Evolutionary conservation across 192 early-diverging fungal species (phyloP).

Genomic region (Paraglomus brasilianum): DNA sequence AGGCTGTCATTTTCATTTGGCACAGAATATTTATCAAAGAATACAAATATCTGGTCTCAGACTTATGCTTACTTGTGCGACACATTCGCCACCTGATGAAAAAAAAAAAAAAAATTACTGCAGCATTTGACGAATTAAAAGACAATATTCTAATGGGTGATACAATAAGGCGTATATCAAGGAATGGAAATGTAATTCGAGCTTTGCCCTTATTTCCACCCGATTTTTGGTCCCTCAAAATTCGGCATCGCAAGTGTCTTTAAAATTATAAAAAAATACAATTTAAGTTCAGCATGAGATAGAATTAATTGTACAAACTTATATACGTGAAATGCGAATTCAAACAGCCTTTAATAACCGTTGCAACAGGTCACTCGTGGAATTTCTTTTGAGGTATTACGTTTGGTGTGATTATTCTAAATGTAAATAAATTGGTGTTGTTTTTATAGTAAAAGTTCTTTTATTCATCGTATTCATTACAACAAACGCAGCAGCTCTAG

Average conservation of each 20-base stretch:
- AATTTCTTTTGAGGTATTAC: no score
- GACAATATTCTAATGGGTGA: not conserved
- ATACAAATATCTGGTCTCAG: not conserved
- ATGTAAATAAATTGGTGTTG: no score
- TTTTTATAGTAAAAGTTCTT: no score
- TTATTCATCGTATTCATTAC: no score
- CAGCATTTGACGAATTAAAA: constrained; percentile 5
- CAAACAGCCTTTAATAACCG: constrained; percentile 12
- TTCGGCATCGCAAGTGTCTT: constrained; percentile 4
- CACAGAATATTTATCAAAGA: not conserved
- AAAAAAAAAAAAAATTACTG: no score
- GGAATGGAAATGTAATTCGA: not conserved
- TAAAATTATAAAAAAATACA: not conserved
- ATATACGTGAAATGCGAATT: not conserved
- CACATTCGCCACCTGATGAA: not conserved
- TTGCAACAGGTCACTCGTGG: not conserved
- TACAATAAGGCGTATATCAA: not conserved
- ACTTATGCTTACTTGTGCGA: not conserved
- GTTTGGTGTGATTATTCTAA: no score
- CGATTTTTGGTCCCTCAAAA: not conserved
- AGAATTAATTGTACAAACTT: not conserved
- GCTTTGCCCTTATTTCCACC: not conserved
- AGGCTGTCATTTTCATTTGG: no score
- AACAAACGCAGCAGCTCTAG: no score
- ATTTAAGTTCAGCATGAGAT: not conserved